Evolutionary conservation across 2,329 filamentous ascomycete species (phyloP), one percentile per base, ranked within the genome.

Genomic region (Arthrobotrys sphaeroides): DNA sequence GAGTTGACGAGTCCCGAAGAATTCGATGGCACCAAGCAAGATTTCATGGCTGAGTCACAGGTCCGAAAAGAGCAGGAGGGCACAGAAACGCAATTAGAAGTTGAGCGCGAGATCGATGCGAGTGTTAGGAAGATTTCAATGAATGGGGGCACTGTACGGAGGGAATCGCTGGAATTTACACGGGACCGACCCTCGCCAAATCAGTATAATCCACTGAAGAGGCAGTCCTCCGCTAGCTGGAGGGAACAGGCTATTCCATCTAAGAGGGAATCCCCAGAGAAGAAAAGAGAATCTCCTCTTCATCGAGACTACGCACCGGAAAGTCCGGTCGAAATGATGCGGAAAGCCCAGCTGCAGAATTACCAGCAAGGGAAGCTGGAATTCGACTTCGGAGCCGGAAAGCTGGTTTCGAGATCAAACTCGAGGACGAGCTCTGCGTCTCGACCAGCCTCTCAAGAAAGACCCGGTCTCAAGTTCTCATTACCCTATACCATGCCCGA

Each of bases 131-230:
- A 53, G 18, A 53, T 65, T 24, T 69, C 64, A 5, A 60, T 60
- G 42, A 42, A 22, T 6, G 28, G 26, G 22, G 47, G 22, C 9
- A 42, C 36, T n/a, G 13, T 26, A 7, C 38, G 64, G 24, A 55
- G 72, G 40, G 64, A 69, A 43, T 75, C 72, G 18, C 28, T 75
- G 28, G 72, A 75, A 38, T 75, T 62, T 33, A 75, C 72, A 24
- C 26, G 72, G 40, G 64, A 75, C 18, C 45, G 59, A 13, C 64
- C 57, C 1, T 75, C 72, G 28, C 72, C 72, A 6, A 75, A 75
- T 65, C 72, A 75, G 59, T 75, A 75, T 45, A 75, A 75, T 38
- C 72, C 72, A 5, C 64, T 75, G 57, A 75, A 75, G 59, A 64
- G 72, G 24, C 72, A 75, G 31, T 75, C 72, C 38, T 75, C 72